Conservation (phyloP, 2,329 filamentous ascomycete species). For the Stemphylium vesicarium region DNA sequence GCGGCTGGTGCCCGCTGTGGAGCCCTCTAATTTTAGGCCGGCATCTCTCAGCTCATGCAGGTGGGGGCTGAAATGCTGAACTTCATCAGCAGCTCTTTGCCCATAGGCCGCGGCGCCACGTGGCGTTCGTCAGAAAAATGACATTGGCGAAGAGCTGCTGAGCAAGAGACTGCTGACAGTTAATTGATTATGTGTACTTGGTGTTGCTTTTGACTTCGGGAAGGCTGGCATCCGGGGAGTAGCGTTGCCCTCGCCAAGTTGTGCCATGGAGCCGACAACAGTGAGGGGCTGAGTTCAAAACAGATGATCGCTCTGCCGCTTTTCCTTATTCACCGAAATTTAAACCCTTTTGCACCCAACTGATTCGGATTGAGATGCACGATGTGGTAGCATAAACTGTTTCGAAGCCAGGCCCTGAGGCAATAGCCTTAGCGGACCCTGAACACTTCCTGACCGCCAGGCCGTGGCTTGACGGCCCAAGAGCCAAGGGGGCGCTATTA, state of each 20-base stretch:
- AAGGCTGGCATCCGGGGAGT: neutral
- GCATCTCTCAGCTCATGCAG: slow-evolving; percentile 17
- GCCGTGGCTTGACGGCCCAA: neutral
- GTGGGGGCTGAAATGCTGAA: slow-evolving; percentile 9
- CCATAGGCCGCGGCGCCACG: neutral
- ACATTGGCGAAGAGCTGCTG: neutral
- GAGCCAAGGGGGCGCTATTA: neutral
- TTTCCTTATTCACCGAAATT: neutral
- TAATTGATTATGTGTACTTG: neutral
- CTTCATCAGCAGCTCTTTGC: slow-evolving; percentile 1
- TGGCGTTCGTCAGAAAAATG: neutral
- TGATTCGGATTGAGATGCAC: neutral
- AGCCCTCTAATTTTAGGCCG: slow-evolving; percentile 22
- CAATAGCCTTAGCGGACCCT: neutral
- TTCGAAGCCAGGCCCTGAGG: slow-evolving; percentile 8
- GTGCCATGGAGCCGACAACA: slow-evolving; percentile 1
- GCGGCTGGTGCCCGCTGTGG: slow-evolving; percentile 15
- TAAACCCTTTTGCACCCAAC: neutral
- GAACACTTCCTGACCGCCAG: neutral
- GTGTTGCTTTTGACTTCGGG: slow-evolving; percentile 3
- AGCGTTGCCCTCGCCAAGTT: slow-evolving; percentile 7
- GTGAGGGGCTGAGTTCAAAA: slow-evolving; percentile 4
- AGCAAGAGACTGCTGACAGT: neutral
- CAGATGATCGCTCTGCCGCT: neutral
- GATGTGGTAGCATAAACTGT: neutral